Conservation (phyloP, 306 rosid genomes). For the Corylus americana region DNA sequence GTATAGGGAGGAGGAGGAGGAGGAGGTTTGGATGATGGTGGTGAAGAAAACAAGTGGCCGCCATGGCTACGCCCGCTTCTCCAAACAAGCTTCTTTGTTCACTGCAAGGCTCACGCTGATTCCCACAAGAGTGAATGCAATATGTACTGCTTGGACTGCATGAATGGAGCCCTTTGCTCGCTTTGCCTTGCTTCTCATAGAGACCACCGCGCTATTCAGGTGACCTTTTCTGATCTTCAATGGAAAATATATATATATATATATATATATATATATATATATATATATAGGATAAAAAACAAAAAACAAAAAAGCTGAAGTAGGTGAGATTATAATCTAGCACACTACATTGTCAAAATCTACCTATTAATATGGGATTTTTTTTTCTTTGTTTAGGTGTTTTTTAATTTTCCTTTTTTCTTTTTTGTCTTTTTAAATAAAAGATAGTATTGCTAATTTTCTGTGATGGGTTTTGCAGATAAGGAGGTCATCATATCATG, state of each 20-base stretch:
- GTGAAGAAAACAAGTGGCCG: constrained; percentile 58
- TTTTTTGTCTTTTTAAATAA: neutral
- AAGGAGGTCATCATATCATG: constrained; percentile 79
- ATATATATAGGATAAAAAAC: neutral
- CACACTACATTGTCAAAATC: constrained; percentile 2
- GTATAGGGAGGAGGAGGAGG: constrained; percentile 38
- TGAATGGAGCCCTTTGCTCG: constrained; percentile 67
- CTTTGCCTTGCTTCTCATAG: constrained; percentile 56
- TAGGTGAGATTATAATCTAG: neutral
- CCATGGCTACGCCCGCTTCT: constrained; percentile 63
- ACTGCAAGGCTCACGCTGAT: constrained; percentile 61
- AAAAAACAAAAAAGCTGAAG: neutral
- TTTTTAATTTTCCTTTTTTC: neutral
- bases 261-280: neutral
- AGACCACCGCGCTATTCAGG: constrained; percentile 65
- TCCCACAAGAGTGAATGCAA: constrained; percentile 73
- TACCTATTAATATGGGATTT: neutral
- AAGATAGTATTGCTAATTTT: constrained; percentile 2
- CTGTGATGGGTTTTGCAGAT: constrained; percentile 44
- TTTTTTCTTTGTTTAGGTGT: neutral
- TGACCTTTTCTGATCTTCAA: neutral
- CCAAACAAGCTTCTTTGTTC: constrained; percentile 59
- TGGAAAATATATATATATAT: too few species aligned
- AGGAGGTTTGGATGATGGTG: constrained; percentile 27
- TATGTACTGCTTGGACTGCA: constrained; percentile 73